Evolutionary conservation across 495 filamentous ascomycete genomes (phyloP).

Genomic region (Neurospora sp.): DNA sequence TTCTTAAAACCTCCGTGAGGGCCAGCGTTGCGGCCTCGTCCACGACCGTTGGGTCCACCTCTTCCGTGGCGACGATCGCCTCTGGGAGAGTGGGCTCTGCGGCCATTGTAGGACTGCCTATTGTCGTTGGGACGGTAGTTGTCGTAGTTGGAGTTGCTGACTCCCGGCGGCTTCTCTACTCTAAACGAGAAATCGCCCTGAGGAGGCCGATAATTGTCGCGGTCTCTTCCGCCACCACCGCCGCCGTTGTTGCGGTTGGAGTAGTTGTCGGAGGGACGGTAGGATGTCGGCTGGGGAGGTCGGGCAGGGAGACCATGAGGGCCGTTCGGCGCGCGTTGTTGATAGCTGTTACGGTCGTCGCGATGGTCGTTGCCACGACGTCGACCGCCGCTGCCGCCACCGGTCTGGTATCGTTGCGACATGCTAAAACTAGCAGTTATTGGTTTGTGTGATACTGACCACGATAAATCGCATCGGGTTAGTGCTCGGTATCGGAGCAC

Average conservation of each 20-base stretch:
- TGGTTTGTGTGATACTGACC: background rate
- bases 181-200: slow-evolving; percentile 38
- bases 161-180: slow-evolving; percentile 28
- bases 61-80: slow-evolving; percentile 2
- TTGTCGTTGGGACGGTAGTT: slow-evolving; percentile 10
- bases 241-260: slow-evolving; percentile 1
- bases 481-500: background rate
- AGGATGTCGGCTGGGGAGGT: background rate
- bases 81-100: background rate
- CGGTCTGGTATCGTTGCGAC: background rate
- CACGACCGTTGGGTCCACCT: background rate
- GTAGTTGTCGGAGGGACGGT: background rate
- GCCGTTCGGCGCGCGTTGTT: background rate
- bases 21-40: background rate
- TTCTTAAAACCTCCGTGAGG: background rate
- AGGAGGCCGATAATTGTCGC: slow-evolving; percentile 23
- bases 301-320: slow-evolving; percentile 1
- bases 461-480: background rate
- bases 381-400: background rate
- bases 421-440: background rate
- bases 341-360: slow-evolving; percentile 4
- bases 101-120: slow-evolving; percentile 1
- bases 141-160: slow-evolving; percentile 18
- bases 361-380: slow-evolving; percentile 2
- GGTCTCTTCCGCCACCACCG: background rate